Evolutionary conservation across 129 eudicot genomes (phyloP).

Genomic region (Lonicera japonica): DNA sequence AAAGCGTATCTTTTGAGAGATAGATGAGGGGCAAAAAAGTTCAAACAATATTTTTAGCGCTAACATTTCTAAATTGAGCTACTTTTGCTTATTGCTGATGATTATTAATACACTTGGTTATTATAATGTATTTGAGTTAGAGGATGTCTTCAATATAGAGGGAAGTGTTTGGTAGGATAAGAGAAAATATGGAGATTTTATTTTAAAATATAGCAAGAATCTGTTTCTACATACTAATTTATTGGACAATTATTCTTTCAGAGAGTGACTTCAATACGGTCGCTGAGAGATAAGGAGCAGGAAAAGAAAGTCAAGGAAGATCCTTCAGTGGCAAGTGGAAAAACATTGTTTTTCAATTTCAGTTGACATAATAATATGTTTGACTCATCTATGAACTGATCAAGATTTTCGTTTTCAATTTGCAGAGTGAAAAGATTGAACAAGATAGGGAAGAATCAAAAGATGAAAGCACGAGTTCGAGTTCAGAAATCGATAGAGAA

Average conservation of each 20-base stretch:
- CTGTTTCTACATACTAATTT: slow-evolving; percentile 1
- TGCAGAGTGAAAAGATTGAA: slow-evolving; percentile 10
- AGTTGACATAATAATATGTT: not conserved
- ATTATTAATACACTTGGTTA: not conserved
- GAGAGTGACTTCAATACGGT: slow-evolving; percentile 52
- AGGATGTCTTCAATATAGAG: slow-evolving; percentile 19
- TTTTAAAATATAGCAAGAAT: too few species aligned
- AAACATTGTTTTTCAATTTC: not conserved
- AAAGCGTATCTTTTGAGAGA: too few species aligned
- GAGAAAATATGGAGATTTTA: too few species aligned
- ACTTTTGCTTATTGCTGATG: not conserved
- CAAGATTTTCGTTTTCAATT: not conserved
- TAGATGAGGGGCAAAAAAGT: too few species aligned
- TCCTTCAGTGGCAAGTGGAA: slow-evolving; percentile 25
- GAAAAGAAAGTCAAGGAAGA: slow-evolving; percentile 43
- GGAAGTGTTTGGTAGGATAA: too few species aligned
- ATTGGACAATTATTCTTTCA: not conserved
- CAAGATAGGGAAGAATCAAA: slow-evolving; percentile 14
- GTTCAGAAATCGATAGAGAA: slow-evolving; percentile 12
- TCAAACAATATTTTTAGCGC: too few species aligned
- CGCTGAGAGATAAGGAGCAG: slow-evolving; percentile 61
- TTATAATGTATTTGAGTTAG: slow-evolving; percentile 17
- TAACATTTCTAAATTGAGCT: too few species aligned
- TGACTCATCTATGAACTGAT: not conserved
- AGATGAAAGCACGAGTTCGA: slow-evolving; percentile 15